Conservation (phyloP, 1,284 basidiomycete genomes). For the Singerocomus rubriflavus region DNA sequence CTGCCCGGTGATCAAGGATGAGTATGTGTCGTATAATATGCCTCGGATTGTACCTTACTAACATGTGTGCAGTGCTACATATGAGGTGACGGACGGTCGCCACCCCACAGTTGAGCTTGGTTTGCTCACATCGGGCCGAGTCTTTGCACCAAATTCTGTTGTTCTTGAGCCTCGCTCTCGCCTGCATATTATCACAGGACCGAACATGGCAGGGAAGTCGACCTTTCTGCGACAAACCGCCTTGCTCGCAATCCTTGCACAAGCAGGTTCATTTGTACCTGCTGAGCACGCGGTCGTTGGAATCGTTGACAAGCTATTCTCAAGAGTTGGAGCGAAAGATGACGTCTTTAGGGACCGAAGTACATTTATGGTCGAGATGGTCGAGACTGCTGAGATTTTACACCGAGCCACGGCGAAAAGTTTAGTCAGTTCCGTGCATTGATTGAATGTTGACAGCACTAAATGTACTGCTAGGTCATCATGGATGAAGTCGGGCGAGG, state of each 20-base stretch:
- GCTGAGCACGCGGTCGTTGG: conserved; percentile 79
- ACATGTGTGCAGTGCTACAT: conserved; percentile 47
- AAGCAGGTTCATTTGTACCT: conserved; percentile 92
- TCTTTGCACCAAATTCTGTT: conserved; percentile 84
- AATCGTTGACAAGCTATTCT: conserved; percentile 89
- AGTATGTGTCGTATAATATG: conserved; percentile 50
- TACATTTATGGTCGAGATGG: conserved; percentile 94
- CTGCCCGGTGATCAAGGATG: conserved; percentile 66
- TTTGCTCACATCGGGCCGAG: conserved; percentile 68
- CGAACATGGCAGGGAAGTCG: conserved; percentile 96
- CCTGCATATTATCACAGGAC: conserved; percentile 86
- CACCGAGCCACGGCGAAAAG: conserved; percentile 78
- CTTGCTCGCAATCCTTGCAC: conserved; percentile 87
- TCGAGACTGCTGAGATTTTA: conserved; percentile 81
- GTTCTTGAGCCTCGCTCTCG: conserved; percentile 56
- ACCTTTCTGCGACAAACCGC: conserved; percentile 92
- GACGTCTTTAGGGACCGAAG: conserved; percentile 91
- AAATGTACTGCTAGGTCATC: conserved; percentile 61
- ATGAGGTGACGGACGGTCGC: conserved; percentile 75
- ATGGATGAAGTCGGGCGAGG: conserved; percentile 98
- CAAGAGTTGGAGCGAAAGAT: conserved; percentile 93
- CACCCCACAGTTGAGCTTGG: conserved; percentile 94
- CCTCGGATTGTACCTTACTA: neutral
- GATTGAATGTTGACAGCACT: neutral
- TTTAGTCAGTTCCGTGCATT: conserved; percentile 49